Conservation (phyloP, 352 stramenopile species). For the Pythium brachiatum region DNA sequence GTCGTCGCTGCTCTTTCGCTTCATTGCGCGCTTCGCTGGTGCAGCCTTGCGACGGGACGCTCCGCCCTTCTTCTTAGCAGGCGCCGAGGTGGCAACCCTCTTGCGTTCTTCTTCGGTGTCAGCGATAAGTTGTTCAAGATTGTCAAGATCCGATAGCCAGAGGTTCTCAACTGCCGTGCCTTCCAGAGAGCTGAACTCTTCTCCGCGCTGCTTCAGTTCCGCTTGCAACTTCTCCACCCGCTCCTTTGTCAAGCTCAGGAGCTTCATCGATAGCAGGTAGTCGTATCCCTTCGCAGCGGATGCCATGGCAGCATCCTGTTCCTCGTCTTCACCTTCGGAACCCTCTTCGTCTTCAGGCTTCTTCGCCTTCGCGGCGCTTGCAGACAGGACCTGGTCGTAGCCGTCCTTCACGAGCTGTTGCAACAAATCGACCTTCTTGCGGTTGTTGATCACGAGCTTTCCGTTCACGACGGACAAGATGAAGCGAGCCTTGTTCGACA, state of each 20-base stretch:
- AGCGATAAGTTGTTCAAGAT: conserved; percentile 66
- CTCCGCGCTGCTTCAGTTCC: conserved; percentile 85
- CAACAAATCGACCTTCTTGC: conserved; percentile 92
- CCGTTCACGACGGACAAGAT: conserved; percentile 92
- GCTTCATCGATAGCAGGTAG: conserved; percentile 95
- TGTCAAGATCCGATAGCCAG: conserved; percentile 93
- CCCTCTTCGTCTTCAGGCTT: conserved; percentile 46
- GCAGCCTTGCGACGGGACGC: conserved; percentile 16
- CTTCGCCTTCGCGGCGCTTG: conserved; percentile 43
- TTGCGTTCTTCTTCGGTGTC: conserved; percentile 66
- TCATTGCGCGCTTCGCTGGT: conserved; percentile 45
- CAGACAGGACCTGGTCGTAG: conserved; percentile 80
- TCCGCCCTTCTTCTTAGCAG: conserved; percentile 55
- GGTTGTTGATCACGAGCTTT: conserved; percentile 92
- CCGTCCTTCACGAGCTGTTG: conserved; percentile 81
- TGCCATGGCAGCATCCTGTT: conserved; percentile 30
- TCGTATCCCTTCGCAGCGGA: conserved; percentile 81
- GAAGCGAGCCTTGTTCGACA: conserved; percentile 96
- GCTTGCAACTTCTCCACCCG: conserved; percentile 88
- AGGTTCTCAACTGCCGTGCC: conserved; percentile 86
- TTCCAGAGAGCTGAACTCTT: conserved; percentile 82
- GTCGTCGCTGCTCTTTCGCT: conserved; percentile 44
- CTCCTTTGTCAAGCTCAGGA: conserved; percentile 93
- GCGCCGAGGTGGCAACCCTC: conserved; percentile 48
- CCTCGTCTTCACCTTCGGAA: conserved; percentile 43